phyloP scores from a whole-genome alignment of 495 filamentous ascomycete genomes.

The Poronia punctata region DNA sequence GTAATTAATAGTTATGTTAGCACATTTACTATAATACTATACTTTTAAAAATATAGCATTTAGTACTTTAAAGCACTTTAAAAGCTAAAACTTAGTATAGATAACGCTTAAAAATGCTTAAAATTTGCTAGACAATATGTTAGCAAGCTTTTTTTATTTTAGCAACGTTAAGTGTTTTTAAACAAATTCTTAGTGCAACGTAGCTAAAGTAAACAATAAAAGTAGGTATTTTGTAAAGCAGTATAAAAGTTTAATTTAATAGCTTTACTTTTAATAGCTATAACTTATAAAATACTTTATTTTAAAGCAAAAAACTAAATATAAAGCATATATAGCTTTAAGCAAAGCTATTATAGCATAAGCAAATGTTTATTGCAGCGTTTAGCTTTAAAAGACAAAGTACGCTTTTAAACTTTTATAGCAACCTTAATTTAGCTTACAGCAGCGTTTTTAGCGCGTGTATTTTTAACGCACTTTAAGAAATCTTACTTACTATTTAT shows the following conservation, averaged over 20 bases:
- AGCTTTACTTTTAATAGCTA: background rate
- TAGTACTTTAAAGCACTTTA: constrained; percentile 2
- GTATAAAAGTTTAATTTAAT: background rate
- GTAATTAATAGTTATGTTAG: background rate
- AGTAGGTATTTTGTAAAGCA: constrained; percentile 1
- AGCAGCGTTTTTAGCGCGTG: background rate
- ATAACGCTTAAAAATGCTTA: background rate
- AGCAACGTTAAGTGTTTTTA: background rate
- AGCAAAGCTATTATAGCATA: background rate
- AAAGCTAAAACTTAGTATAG: background rate
- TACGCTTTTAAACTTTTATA: too few relatives aligned
- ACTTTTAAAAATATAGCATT: background rate
- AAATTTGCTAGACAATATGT: constrained; percentile 3
- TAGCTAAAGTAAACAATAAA: background rate
- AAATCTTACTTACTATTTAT: constrained; percentile 1
- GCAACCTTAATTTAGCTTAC: too few relatives aligned
- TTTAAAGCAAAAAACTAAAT: background rate
- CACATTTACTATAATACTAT: background rate
- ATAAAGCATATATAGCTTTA: background rate
- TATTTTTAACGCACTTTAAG: constrained; percentile 4
- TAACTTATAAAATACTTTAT: background rate
- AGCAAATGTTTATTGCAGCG: background rate
- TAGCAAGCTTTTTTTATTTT: background rate
- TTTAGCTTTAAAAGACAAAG: too few relatives aligned
- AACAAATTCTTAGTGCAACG: background rate